These are phyloP conservation scores for Brassica juncea DNA, from an alignment of 345 rosid species.

Conservation along the genomic window DNA sequence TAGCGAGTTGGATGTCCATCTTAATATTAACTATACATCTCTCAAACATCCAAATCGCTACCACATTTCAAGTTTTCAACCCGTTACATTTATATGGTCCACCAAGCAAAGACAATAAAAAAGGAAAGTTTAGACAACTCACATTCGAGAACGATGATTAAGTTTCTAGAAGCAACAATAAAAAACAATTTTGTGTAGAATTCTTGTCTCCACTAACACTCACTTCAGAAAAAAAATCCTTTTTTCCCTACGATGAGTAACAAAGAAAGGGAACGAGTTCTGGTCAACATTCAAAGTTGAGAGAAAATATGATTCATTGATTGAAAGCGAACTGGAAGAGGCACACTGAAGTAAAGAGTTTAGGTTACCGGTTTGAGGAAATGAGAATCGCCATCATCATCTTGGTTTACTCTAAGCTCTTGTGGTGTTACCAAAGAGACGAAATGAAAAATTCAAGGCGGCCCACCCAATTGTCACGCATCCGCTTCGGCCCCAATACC, in stretches of 20 bases:
- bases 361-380: too few relatives aligned
- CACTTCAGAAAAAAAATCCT: neutral
- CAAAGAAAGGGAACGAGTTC: constrained; percentile 7
- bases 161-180: constrained; percentile 62
- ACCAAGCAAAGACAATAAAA: neutral
- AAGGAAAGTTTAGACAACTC: constrained; percentile 30
- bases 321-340: too few relatives aligned
- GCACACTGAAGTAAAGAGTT: too few relatives aligned
- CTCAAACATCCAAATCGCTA: constrained; percentile 15
- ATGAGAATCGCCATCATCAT: too few relatives aligned
- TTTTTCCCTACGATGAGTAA: constrained; percentile 5
- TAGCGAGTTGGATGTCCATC: constrained; percentile 2
- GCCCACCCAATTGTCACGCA: too few relatives aligned
- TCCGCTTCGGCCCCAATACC: too few relatives aligned
- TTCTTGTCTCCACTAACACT: constrained; percentile 14
- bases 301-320: too few relatives aligned
- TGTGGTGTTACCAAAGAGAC: too few relatives aligned
- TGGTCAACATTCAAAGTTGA: too few relatives aligned
- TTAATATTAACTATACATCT: neutral
- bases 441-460: too few relatives aligned
- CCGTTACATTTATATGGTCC: neutral
- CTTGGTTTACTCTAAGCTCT: too few relatives aligned
- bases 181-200: neutral
- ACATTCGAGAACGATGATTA: constrained; percentile 71
- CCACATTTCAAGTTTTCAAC: neutral